Base-by-base conservation (phyloP, 495 filamentous ascomycete genomes). In the Lasiosphaeria ovina region DNA sequence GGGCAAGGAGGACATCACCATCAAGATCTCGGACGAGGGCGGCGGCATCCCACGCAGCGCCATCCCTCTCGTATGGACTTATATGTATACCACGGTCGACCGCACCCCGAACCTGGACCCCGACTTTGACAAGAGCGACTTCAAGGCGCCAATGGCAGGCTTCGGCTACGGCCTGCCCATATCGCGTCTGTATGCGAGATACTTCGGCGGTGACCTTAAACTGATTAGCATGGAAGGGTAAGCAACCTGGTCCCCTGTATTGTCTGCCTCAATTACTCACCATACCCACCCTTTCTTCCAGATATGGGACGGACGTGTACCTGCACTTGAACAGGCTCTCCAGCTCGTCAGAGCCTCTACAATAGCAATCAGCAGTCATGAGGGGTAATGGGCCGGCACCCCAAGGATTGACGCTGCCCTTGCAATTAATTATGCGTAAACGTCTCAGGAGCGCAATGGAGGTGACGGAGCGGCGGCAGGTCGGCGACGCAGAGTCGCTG, bases 201-300 rank as follows among this genome's bases (percentile, higher is more conserved):
- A 98, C 76, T 98, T 98, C 72, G 94, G 94, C 38, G 94, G 94
- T 47, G 94, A 98, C 73, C 73, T 98, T 63, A 98, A 97, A 71
- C 70, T 98, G 76, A 98, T 98, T 68, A 97, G 93, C 71, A 97
- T 98, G 94, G 94, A 98, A 79, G 94, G 94, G 94, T 97, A 79
- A 78, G 91, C 75, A 40, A 55, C 47, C 49, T n/a, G 62, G 36
- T 9, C 45, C 49, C 3, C 33, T 38, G 35, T 42, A 35, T n/a
- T 40, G 40, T 53, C 51, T 7, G 35, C 16, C 10, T 31, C 14
- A 11, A 16, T 35, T 17, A 5, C 5, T 12, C 10, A 6, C 31
- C n/a, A 12, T 6, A 8, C 33, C 16, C 7, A 49, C 53, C 52
- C 50, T 40, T 54, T 65, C 36, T 63, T 42, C 38, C 62, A 98